Percentiles rank a stretch among this genome's conserved stretches.
Evolutionary conservation across 306 rosid species (phyloP).

Genomic region (Hippophae gyantsensis): DNA sequence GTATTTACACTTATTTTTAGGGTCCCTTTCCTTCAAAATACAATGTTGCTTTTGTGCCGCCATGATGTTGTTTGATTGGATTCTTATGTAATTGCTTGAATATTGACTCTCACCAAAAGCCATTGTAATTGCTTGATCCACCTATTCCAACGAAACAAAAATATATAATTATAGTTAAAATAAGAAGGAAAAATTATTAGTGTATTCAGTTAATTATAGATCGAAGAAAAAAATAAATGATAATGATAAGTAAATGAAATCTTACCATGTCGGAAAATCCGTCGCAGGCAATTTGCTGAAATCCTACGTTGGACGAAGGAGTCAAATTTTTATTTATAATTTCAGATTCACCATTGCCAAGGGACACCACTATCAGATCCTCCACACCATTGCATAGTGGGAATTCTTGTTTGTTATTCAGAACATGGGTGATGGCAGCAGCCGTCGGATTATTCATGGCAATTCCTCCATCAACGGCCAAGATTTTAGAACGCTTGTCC

Average conservation of each 20-base stretch:
- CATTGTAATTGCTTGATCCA: conserved; percentile 91
- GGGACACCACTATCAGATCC: conserved; percentile 65
- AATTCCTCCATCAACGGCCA: conserved; percentile 72
- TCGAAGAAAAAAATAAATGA: not conserved
- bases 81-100: conserved; percentile 54
- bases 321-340: conserved; percentile 25
- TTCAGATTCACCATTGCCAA: conserved; percentile 79
- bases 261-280: conserved; percentile 91
- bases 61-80: conserved; percentile 48
- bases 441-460: conserved; percentile 95
- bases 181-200: not conserved
- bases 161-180: not conserved
- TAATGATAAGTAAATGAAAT: not conserved
- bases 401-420: conserved; percentile 86
- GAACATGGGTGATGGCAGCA: conserved; percentile 75
- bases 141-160: conserved; percentile 32
- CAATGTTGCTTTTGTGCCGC: conserved; percentile 20
- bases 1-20: conserved; percentile 23
- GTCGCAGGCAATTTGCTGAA: conserved; percentile 65
- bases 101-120: conserved; percentile 58
- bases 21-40: conserved; percentile 7
- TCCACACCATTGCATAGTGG: conserved; percentile 71
- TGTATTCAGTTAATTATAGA: not conserved
- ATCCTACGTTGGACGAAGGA: conserved; percentile 27
- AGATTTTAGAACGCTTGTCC: conserved; percentile 55